A percentile compares a stretch with the other conserved stretches of the same genome.
Evolutionary conservation across 306 rosid species (phyloP).

Genomic region (Neltuma alba): DNA sequence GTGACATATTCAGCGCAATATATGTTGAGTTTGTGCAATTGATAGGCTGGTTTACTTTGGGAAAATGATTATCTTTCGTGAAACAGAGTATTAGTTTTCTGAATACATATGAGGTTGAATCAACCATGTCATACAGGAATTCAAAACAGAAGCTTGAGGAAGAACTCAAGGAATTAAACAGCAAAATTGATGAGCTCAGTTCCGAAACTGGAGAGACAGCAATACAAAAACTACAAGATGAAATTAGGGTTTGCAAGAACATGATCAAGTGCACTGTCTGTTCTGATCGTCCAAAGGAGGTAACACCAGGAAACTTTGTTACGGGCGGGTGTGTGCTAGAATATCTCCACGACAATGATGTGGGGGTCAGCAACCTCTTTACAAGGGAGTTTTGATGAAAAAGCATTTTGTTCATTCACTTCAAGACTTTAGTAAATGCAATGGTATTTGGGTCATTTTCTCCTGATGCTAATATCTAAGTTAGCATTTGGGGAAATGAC

Average conservation of each 20-base stretch:
- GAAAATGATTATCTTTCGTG: slow-evolving; percentile 16
- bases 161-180: slow-evolving; percentile 65
- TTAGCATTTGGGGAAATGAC: not conserved
- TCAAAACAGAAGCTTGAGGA: slow-evolving; percentile 73
- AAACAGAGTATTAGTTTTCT: slow-evolving; percentile 5
- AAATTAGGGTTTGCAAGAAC: slow-evolving; percentile 75
- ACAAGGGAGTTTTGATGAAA: not conserved
- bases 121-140: slow-evolving; percentile 56
- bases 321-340: not conserved
- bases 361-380: not conserved
- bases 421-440: not conserved
- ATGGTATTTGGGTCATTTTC: not conserved
- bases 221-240: slow-evolving; percentile 81
- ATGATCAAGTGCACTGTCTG: slow-evolving; percentile 92
- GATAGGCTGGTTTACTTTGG: not conserved
- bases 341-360: not conserved
- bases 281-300: slow-evolving; percentile 98
- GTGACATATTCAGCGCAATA: not conserved
- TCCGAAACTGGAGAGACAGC: slow-evolving; percentile 84
- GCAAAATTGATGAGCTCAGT: slow-evolving; percentile 65
- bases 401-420: not conserved
- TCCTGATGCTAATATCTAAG: not conserved
- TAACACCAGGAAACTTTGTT: slow-evolving; percentile 31
- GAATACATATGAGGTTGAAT: slow-evolving; percentile 5
- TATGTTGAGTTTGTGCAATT: not conserved